Conservation (phyloP, 306 rosid genomes). For the Begonia fuchsioides region DNA sequence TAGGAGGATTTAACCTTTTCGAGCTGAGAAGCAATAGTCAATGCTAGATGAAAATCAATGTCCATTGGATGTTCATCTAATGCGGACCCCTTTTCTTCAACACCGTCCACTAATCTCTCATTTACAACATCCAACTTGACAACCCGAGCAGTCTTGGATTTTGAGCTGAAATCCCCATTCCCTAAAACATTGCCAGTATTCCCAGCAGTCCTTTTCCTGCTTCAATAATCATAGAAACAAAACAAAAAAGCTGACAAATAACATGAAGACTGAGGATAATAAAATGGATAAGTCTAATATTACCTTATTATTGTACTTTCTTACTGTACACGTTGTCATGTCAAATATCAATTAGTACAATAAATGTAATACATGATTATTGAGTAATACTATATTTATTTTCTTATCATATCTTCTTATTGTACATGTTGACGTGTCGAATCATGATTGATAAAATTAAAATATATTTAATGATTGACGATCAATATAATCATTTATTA, state of each 20-base stretch:
- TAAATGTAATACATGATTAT: too few relatives aligned
- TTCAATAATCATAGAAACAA: slow-evolving; percentile 13
- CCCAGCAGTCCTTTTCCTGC: slow-evolving; percentile 60
- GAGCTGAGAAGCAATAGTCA: slow-evolving; percentile 25
- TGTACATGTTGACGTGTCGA: too few relatives aligned
- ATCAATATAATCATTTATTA: too few relatives aligned
- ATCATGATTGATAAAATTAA: too few relatives aligned
- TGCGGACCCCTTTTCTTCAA: slow-evolving; percentile 22
- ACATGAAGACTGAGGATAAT: neutral
- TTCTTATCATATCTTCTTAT: too few relatives aligned
- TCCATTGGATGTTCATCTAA: slow-evolving; percentile 13
- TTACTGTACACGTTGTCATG: too few relatives aligned
- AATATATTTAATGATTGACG: too few relatives aligned
- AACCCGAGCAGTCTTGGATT: slow-evolving; percentile 28
- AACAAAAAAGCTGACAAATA: slow-evolving; percentile 4
- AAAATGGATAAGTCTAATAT: too few relatives aligned
- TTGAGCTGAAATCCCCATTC: slow-evolving; percentile 38
- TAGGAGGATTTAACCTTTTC: slow-evolving; percentile 26
- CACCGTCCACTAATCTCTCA: slow-evolving; percentile 15
- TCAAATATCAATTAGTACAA: too few relatives aligned
- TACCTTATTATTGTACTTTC: too few relatives aligned
- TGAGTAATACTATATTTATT: too few relatives aligned
- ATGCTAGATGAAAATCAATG: slow-evolving; percentile 9
- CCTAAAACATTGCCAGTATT: slow-evolving; percentile 29
- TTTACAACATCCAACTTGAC: slow-evolving; percentile 27